Base-by-base conservation (phyloP, 768 basidiomycete species). In the Rhizopogon vesiculosus region DNA sequence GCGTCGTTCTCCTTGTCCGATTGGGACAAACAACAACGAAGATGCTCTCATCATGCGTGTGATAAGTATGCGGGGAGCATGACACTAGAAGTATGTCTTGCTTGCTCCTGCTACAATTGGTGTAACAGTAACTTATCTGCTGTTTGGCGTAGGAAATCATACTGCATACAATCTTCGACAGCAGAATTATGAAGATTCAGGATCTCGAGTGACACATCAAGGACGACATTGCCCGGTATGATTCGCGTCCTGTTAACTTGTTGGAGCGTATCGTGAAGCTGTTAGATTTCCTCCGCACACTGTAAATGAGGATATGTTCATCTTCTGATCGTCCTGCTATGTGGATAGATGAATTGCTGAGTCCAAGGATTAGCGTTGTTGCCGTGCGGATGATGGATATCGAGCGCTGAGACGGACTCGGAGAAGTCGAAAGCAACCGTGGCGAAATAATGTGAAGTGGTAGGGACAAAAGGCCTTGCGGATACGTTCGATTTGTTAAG, bases 101-200 rank as follows among this genome's bases (percentile, higher is more conserved):
- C 28, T 25, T 38, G 53, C 51, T 38, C 15, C 22, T 43, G 12
- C 31, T 15, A 28, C 25, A 25, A 15, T 19, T 8, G 39, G 40
- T 42, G 54, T 18, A 25, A 25, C 25, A 25, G 56, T 62, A 45
- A 55, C 44, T 53, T 41, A 56, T 15, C 15, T 25, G 16, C 42
- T 50, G 35, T 43, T 39, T 22, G 54, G 35, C 42, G n/a, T 55
- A 25, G 93, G 93, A 96, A 85, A 95, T 97, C 35, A 85, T 96
- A 38, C 78, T 94, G 2, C 92, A 96, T 68, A 89, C 92, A 0
- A 74, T 98, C 16, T 91, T 94, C 61, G 93, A 97, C 72, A 91
- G 89, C 57, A 95, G 95, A 5, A 84, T 82, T 6, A 83, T 91
- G 0, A 81, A 84, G 54, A 74, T 93, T 9, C 78, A 85, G 62